These are phyloP conservation scores for Epithemia pelagica DNA, from an alignment of 108 stramenopile species.

Conservation along the genomic window DNA sequence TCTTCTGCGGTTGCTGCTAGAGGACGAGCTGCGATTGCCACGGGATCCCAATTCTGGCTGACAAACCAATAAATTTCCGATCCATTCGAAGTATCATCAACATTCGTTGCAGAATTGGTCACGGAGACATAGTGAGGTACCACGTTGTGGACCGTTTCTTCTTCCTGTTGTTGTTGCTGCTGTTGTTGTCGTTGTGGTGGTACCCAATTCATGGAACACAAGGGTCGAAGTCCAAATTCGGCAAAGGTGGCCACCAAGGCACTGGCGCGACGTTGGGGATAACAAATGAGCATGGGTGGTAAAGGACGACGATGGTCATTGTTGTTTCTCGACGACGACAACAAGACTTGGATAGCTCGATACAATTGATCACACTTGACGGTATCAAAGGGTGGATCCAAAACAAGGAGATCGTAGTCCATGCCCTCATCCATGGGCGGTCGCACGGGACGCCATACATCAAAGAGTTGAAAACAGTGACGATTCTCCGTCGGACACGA, in stretches of 20 bases:
- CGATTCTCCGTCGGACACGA: background rate
- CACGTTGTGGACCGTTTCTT: background rate
- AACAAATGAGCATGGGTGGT: background rate
- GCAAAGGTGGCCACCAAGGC: background rate
- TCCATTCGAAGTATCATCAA: background rate
- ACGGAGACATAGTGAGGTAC: background rate
- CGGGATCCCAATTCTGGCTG: background rate
- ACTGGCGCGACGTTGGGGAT: background rate
- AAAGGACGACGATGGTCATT: background rate
- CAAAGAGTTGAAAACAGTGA: background rate
- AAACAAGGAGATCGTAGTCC: background rate
- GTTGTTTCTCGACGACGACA: background rate
- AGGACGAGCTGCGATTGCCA: background rate
- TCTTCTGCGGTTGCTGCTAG: no score
- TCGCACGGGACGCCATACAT: background rate
- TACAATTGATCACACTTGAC: background rate
- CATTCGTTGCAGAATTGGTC: background rate
- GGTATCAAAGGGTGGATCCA: background rate
- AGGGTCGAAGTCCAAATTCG: background rate
- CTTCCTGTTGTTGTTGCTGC: background rate
- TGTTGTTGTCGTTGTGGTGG: background rate
- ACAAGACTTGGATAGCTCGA: background rate
- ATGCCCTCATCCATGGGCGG: background rate
- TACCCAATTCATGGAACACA: no score
- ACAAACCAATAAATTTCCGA: background rate